These are phyloP conservation scores for Pseudogymnoascus sp. DNA, from an alignment of 2,329 filamentous ascomycete species.

Conservation along the genomic window DNA sequence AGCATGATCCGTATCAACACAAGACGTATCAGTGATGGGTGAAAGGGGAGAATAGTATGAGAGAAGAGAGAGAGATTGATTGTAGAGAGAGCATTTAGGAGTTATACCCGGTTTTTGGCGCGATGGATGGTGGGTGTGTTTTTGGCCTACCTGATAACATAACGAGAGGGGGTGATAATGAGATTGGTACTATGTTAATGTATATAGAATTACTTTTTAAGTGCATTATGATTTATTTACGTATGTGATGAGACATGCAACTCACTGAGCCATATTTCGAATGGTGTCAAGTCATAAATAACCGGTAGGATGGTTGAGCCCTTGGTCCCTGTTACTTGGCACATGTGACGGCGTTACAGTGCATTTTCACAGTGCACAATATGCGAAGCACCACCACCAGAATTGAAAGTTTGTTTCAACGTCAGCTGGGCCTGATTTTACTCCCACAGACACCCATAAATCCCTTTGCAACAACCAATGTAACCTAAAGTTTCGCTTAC, in stretches of 20 bases:
- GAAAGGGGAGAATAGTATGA: background rate
- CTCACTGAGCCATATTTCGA: background rate
- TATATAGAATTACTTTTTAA: background rate
- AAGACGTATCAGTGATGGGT: background rate
- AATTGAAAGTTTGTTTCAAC: constrained; percentile 2
- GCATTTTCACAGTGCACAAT: background rate
- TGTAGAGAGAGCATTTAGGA: background rate
- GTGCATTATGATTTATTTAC: background rate
- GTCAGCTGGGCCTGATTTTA: background rate
- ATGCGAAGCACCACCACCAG: background rate
- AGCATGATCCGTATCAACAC: background rate
- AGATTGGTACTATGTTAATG: constrained; percentile 5
- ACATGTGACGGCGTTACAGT: background rate
- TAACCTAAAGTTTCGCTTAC: background rate
- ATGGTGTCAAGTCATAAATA: background rate
- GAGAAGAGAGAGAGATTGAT: background rate
- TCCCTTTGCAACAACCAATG: background rate
- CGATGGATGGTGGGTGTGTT: background rate
- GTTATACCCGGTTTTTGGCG: constrained; percentile 11
- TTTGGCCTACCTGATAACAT: background rate
- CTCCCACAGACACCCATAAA: background rate
- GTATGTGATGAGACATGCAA: background rate
- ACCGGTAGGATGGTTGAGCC: background rate
- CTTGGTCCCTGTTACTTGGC: background rate
- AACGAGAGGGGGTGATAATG: background rate